Base-by-base conservation (phyloP, 345 rosid genomes). In the Syzygium jambos region DNA sequence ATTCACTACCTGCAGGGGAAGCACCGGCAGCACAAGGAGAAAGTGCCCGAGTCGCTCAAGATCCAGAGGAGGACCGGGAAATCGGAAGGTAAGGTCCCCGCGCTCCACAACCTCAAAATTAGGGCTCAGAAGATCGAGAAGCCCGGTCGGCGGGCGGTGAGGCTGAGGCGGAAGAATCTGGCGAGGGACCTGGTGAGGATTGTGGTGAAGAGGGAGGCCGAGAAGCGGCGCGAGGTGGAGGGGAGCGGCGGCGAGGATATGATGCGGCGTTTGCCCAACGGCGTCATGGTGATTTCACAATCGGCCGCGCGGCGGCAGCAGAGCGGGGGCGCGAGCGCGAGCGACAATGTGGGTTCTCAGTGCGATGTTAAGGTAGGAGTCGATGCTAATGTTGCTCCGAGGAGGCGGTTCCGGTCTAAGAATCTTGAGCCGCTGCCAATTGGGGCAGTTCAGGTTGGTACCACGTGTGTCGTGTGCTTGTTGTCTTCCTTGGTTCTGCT, bases 241-340 rank as follows among this genome's bases (percentile, higher is more conserved):
- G 89, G 88, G 59, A 86, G 89, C 25, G 89, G 85, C 10, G 96
- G 94, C 8, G 96, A 90, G 27, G 99, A 95, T 90, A 90, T 96
- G 83, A 96, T 91, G 91, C 93, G 93, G 90, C 92, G 94, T 85
- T 92, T 98, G 90, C 99, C 99, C 68, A 93, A 98, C 92, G 99
- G 99, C 19, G 86, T 96, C 57, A 98, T 98, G 99, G 96, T 95
- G 7, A 95, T 98, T 52, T 88, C 89, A 6, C 89, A 88, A 27
- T 88, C 88, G 92, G 98, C 88, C 90, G 92, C 22, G 65, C 91
- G 82, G 91, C 88, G 82, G 91, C 88, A 82, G 91, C 93, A 88
- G 90, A 90, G 41, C 63, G 90, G 88, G 86, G 89, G 80, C 61
- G 80, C 51, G 17, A 51, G 80, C 61, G 80, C 51, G 11, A 51